Conservation (phyloP, 2,329 filamentous ascomycete genomes). For the Westerdykella ornata region DNA sequence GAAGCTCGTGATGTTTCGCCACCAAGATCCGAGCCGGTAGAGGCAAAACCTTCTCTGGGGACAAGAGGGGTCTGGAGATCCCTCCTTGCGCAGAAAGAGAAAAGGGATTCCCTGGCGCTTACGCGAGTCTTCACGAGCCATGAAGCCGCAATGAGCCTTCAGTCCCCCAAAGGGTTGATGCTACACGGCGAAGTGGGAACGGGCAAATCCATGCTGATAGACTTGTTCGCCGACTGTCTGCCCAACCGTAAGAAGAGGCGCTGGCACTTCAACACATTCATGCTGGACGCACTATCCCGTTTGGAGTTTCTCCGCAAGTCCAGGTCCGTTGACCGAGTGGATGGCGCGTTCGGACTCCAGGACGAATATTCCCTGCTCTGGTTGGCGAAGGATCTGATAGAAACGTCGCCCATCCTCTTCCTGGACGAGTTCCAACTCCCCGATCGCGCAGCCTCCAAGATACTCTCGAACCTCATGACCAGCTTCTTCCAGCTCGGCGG, state of each 20-base stretch:
- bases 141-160: constrained; percentile 62
- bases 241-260: constrained; percentile 66
- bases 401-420: constrained; percentile 69
- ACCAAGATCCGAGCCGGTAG: constrained; percentile 33
- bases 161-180: constrained; percentile 68
- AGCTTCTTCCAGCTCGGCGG: constrained; percentile 76
- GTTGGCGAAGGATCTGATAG: constrained; percentile 68
- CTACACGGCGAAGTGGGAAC: constrained; percentile 77
- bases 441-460: constrained; percentile 69
- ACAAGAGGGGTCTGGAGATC: constrained; percentile 49
- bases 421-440: constrained; percentile 80
- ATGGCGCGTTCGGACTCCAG: constrained; percentile 15
- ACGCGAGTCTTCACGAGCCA: constrained; percentile 63
- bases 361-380: constrained; percentile 64
- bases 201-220: constrained; percentile 79
- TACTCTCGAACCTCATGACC: constrained; percentile 70
- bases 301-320: constrained; percentile 57
- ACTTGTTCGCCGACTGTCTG: constrained; percentile 70
- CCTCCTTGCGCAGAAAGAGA: constrained; percentile 50
- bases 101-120: constrained; percentile 52
- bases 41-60: constrained; percentile 18
- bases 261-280: constrained; percentile 83
- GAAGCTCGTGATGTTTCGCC: constrained; percentile 14
- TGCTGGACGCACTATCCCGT: constrained; percentile 68
- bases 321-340: constrained; percentile 12